These are phyloP conservation scores for Crassisporium funariophilum DNA, from an alignment of 768 basidiomycete genomes.

Conservation along the genomic window DNA sequence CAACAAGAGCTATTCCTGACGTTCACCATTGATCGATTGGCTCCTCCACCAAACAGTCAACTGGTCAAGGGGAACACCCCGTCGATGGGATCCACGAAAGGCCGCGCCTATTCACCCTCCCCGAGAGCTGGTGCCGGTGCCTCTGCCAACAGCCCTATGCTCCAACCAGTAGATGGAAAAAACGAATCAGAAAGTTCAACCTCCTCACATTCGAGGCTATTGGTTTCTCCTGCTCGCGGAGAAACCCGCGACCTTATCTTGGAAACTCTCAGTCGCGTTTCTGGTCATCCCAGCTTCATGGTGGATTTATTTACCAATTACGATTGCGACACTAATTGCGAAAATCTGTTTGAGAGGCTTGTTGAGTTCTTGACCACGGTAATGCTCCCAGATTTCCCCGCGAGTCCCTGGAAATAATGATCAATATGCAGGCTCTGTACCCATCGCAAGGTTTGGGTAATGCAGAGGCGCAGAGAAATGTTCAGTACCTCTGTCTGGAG, in stretches of 20 bases:
- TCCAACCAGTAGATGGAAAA: conserved; percentile 37
- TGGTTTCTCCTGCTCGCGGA: conserved; percentile 77
- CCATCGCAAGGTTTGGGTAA: conserved; percentile 61
- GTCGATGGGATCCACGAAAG: conserved; percentile 29
- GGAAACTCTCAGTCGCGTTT: conserved; percentile 82
- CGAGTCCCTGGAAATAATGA: conserved; percentile 4
- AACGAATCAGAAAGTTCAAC: conserved; percentile 42
- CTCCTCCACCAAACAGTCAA: conserved; percentile 48
- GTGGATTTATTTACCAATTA: conserved; percentile 96
- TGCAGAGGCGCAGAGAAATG: conserved; percentile 67
- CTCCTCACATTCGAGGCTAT: conserved; percentile 54
- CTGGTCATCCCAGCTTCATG: conserved; percentile 88
- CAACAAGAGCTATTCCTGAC: conserved; percentile 95
- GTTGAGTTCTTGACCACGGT: conserved; percentile 90
- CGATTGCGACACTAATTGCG: conserved; percentile 95
- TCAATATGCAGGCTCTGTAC: conserved; percentile 69
- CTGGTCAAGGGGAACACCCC: conserved; percentile 26
- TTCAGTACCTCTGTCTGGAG: conserved; percentile 88
- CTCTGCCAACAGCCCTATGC: conserved; percentile 37
- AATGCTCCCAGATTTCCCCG: conserved; percentile 5
- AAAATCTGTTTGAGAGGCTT: conserved; percentile 91
- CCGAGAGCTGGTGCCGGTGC: conserved; percentile 59
- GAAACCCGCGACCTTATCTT: conserved; percentile 89
- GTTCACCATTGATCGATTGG: conserved; percentile 90
- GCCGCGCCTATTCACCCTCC: conserved; percentile 40